Percentiles rank a stretch among this genome's conserved stretches.
Conservation (phyloP, 2,329 filamentous ascomycete species). For the Exophiala sp. region DNA sequence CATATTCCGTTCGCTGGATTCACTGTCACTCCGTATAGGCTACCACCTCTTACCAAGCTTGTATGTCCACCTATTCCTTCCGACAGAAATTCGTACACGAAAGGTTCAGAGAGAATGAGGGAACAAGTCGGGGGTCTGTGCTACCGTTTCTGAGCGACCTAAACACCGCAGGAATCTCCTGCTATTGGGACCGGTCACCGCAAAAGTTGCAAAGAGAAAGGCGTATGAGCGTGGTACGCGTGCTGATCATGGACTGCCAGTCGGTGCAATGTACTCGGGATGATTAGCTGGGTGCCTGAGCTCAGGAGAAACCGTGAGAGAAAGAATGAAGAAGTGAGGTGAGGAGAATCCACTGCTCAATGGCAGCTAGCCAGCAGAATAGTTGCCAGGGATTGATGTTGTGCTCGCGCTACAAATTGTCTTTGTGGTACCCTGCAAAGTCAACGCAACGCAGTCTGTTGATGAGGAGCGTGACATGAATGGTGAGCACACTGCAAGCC, state of each 20-base stretch:
- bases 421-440: neutral
- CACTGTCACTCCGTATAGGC: neutral
- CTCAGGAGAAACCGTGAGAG: neutral
- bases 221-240: no score
- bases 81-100: neutral
- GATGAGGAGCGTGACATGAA: neutral
- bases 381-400: neutral
- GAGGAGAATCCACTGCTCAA: no score
- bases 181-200: no score
- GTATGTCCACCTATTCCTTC: neutral
- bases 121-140: no score
- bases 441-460: neutral
- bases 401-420: slow-evolving; percentile 1
- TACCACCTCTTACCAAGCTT: slow-evolving; percentile 4
- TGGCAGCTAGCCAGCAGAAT: neutral
- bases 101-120: no score
- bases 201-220: no score
- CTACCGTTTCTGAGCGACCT: no score
- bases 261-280: neutral
- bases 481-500: neutral
- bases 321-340: neutral
- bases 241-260: neutral
- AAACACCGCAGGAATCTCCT: no score
- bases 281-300: neutral
- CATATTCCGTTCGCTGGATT: no score